Evolutionary conservation across 1,284 basidiomycete genomes (phyloP), one percentile per base, ranked within the genome.

Genomic region (Coniophora puteana): DNA sequence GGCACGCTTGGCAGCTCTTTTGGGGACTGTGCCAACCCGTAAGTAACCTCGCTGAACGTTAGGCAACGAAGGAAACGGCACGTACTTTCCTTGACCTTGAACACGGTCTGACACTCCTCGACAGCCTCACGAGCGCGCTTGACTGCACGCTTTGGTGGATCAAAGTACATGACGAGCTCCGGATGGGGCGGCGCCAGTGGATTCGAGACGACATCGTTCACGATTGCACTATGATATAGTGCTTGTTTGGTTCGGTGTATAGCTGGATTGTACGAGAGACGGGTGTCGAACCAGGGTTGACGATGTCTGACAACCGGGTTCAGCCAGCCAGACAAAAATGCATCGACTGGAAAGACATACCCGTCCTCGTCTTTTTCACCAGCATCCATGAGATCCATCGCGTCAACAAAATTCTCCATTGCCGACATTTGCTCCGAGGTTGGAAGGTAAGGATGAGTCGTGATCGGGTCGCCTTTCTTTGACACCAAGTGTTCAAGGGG

Each of bases 181-280:
- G 83, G 84, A 59, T 95, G 91, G 0, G 92, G 90, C 1, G 86
- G 86, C 0, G 88, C 85, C 1, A 96, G 69, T 0, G 90, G 89
- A 41, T 89, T 71, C 3, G 67, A 69, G n/a, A 72, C 65, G 8
- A 93, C 68, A 54, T 94, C 87, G 1, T 78, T 65, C 6, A 87
- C 82, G 10, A 90, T 71, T 1, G 90, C 89, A 38, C 82, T 80
- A 54, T 94, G 92, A 59, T 93, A 89, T 50, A 94, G 81, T 3
- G 93, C 93, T 65, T 96, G 91, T 57, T 95, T 95, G 41, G 84
- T 76, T 27, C 93, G 83, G 57, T 98, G 94, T 22, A 96, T 76
- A 5, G 89, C 81, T 0, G 95, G 93, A 53, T 95, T 96, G 63
- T 81, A 95, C 1, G 89, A 89, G 3, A 82, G 66, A 1, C 73